Evolutionary conservation across 192 early-diverging fungal genomes (phyloP).

Genomic region (Podila clonocystis): DNA sequence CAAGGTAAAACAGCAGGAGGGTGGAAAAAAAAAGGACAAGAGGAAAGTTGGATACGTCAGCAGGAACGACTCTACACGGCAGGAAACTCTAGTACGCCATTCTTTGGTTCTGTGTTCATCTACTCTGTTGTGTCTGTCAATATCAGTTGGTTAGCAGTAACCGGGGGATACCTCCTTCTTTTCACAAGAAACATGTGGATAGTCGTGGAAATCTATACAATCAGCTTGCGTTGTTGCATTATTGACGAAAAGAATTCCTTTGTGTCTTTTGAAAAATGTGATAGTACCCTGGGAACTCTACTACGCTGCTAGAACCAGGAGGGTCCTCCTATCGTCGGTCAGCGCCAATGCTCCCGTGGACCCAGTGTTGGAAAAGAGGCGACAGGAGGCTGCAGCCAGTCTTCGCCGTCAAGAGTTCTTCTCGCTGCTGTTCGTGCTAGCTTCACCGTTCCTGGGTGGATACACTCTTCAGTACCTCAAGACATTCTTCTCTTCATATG

Average conservation of each 20-base stretch:
- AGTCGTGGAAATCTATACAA: background rate
- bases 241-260: background rate
- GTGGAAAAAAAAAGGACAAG: background rate
- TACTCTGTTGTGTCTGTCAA: too few species aligned
- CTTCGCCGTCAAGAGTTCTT: slow-evolving; percentile 61
- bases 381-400: slow-evolving; percentile 47
- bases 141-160: too few species aligned
- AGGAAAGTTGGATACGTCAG: background rate
- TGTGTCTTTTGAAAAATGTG: slow-evolving; percentile 4
- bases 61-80: background rate
- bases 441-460: slow-evolving; percentile 65
- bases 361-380: slow-evolving; percentile 34
- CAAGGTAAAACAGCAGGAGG: background rate
- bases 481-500: slow-evolving; percentile 60
- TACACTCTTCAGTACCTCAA: slow-evolving; percentile 63
- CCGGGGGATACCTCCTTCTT: background rate
- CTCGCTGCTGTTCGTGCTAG: slow-evolving; percentile 57
- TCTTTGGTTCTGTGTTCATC: too few species aligned
- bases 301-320: slow-evolving; percentile 60
- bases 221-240: background rate
- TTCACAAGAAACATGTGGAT: background rate
- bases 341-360: slow-evolving; percentile 46
- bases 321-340: slow-evolving; percentile 38
- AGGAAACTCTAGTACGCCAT: too few species aligned
- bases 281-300: slow-evolving; percentile 70